Evolutionary conservation across 2,329 filamentous ascomycete genomes (phyloP).

Genomic region (Fusarium fracticaudum): DNA sequence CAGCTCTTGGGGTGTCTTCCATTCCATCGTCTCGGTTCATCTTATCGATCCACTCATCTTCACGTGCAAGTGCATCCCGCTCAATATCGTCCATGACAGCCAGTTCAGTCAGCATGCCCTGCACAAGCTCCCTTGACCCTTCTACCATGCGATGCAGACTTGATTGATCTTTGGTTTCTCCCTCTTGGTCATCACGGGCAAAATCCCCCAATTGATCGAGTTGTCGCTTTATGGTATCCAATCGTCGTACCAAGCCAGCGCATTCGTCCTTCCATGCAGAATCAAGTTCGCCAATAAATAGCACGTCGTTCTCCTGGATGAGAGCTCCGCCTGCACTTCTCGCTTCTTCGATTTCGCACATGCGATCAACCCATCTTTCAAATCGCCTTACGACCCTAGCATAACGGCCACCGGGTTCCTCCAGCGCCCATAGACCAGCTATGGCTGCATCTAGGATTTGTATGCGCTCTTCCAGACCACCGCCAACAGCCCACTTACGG

Average conservation of each 20-base stretch:
- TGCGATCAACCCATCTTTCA: slow-evolving; percentile 65
- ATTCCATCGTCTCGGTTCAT: slow-evolving; percentile 58
- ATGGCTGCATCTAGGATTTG: slow-evolving; percentile 67
- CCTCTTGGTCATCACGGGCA: slow-evolving; percentile 8
- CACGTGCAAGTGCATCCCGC: slow-evolving; percentile 62
- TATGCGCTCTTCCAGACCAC: slow-evolving; percentile 63
- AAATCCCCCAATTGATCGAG: slow-evolving; percentile 57
- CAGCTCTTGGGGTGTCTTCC: slow-evolving; percentile 51
- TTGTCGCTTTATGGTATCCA: slow-evolving; percentile 64
- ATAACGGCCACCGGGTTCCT: slow-evolving; percentile 66
- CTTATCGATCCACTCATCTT: slow-evolving; percentile 67
- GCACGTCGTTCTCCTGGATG: slow-evolving; percentile 48
- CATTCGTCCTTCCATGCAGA: slow-evolving; percentile 68
- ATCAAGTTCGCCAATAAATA: slow-evolving; percentile 67
- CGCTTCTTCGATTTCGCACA: slow-evolving; percentile 58
- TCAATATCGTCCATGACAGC: slow-evolving; percentile 70
- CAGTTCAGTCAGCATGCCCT: slow-evolving; percentile 71
- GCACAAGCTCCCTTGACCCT: slow-evolving; percentile 59
- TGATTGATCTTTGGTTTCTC: slow-evolving; percentile 29
- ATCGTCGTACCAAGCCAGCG: slow-evolving; percentile 59
- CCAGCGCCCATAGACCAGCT: slow-evolving; percentile 65
- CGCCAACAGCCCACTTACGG: slow-evolving; percentile 57
- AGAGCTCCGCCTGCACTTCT: slow-evolving; percentile 51
- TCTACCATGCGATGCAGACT: slow-evolving; percentile 60
- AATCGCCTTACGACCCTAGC: slow-evolving; percentile 64